Evolutionary conservation across 2,329 filamentous ascomycete species (phyloP).

Genomic region (Hansfordia pulvinata): DNA sequence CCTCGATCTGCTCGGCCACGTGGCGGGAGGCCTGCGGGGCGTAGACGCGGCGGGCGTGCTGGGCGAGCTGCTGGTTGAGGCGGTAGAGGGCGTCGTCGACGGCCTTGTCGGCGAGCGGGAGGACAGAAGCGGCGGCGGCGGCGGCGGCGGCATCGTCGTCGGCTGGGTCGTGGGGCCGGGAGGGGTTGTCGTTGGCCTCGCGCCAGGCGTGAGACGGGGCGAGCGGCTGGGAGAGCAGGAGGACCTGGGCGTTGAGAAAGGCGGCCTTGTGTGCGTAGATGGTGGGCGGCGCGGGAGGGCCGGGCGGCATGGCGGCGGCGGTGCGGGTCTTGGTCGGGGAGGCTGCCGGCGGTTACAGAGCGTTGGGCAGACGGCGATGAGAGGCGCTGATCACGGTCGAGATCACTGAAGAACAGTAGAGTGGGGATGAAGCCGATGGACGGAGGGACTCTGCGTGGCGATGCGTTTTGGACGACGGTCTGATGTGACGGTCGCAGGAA

Average conservation of each 20-base stretch:
- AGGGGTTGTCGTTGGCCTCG: constrained; percentile 25
- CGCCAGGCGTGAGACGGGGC: constrained; percentile 40
- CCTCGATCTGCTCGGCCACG: constrained; percentile 60
- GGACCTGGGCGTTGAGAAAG: constrained; percentile 51
- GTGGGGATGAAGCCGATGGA: no score
- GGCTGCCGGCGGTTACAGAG: no score
- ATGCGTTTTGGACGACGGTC: no score
- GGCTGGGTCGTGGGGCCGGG: no score
- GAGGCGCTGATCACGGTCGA: no score
- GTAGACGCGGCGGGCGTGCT: constrained; percentile 54
- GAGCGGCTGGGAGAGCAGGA: constrained; percentile 46
- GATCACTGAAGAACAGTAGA: no score
- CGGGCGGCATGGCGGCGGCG: neutral
- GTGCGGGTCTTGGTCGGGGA: neutral
- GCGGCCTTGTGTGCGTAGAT: constrained; percentile 48
- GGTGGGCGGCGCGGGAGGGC: constrained; percentile 26
- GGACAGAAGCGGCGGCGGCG: constrained; percentile 14
- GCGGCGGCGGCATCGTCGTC: constrained; percentile 15
- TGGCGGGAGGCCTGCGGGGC: constrained; percentile 55
- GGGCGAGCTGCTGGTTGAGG: constrained; percentile 48
- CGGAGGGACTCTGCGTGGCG: no score
- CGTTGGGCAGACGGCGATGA: no score
- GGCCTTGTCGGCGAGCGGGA: constrained; percentile 29
- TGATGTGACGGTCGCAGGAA: no score
- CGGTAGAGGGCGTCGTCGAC: constrained; percentile 43